phyloP scores from a whole-genome alignment of 306 rosid genomes.

The Lathyrus oleraceus region DNA sequence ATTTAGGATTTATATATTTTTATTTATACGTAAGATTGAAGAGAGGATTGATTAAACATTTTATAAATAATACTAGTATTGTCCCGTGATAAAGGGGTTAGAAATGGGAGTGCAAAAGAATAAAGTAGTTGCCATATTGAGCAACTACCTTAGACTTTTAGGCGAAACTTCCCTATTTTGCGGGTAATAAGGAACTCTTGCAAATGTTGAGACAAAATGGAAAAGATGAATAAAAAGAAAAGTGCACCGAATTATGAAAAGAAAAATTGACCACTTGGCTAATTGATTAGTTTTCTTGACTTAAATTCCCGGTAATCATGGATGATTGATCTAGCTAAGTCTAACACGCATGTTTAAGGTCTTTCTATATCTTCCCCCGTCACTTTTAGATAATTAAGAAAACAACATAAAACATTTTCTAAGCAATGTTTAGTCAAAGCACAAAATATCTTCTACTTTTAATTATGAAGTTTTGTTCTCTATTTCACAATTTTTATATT shows the following conservation, averaged over 20 bases:
- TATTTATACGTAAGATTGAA: no score
- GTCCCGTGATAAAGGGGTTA: no score
- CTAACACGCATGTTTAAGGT: slow-evolving; percentile 13
- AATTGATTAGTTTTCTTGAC: slow-evolving; percentile 42
- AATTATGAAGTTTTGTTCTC: no score
- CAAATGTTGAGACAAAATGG: not conserved
- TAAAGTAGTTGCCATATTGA: not conserved
- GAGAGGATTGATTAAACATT: no score
- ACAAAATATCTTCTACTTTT: not conserved
- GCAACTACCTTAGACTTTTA: not conserved
- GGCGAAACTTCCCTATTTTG: slow-evolving; percentile 28
- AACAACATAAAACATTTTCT: not conserved
- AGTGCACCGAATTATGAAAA: not conserved
- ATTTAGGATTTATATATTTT: no score
- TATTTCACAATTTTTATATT: no score
- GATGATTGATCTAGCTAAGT: slow-evolving; percentile 22
- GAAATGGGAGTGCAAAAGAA: no score
- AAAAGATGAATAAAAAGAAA: not conserved
- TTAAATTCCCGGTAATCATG: slow-evolving; percentile 46
- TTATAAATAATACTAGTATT: no score
- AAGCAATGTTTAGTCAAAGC: not conserved
- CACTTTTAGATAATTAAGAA: not conserved
- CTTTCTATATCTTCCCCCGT: slow-evolving; percentile 1
- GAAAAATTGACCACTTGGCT: slow-evolving; percentile 36
- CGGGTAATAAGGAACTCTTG: not conserved